phyloP scores from a whole-genome alignment of 208 protist genomes.

The Trypanosoma theileri region DNA sequence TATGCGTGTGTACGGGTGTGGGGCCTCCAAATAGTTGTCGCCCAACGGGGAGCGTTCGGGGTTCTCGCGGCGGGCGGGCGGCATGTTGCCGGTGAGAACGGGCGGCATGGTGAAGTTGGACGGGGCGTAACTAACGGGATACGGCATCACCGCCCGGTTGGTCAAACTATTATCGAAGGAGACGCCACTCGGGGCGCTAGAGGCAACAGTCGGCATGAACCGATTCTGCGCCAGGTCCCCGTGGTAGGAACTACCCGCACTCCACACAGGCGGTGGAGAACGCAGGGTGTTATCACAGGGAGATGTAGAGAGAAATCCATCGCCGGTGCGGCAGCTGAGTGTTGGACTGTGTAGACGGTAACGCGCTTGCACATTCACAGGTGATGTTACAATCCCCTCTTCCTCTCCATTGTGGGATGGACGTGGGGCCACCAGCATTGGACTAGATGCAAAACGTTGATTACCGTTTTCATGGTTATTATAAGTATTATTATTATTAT shows the following conservation, averaged over 20 bases:
- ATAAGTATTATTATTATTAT: slow-evolving; percentile 3
- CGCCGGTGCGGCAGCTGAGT: background rate
- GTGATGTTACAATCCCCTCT: background rate
- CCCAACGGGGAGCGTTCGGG: background rate
- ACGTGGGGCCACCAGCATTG: background rate
- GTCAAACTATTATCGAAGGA: background rate
- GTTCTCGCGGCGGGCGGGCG: background rate
- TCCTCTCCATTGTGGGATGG: background rate
- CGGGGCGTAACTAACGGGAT: slow-evolving; percentile 37
- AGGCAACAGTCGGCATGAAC: slow-evolving; percentile 2
- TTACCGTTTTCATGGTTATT: background rate
- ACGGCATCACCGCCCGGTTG: background rate
- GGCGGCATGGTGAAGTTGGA: slow-evolving; percentile 36
- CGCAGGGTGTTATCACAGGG: slow-evolving; percentile 4
- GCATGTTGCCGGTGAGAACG: slow-evolving; percentile 11
- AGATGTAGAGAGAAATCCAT: slow-evolving; percentile 3
- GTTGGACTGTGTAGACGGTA: slow-evolving; percentile 29
- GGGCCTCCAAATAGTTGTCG: too few species aligned
- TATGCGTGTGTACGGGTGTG: background rate
- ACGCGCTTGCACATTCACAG: slow-evolving; percentile 26
- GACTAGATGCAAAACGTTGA: slow-evolving; percentile 7
- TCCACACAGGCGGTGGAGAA: slow-evolving; percentile 16
- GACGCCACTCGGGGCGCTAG: slow-evolving; percentile 14
- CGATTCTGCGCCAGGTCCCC: slow-evolving; percentile 8
- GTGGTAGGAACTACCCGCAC: slow-evolving; percentile 16